phyloP scores from a whole-genome alignment of 2,329 filamentous ascomycete genomes.

The Diaporthe amygdali region DNA sequence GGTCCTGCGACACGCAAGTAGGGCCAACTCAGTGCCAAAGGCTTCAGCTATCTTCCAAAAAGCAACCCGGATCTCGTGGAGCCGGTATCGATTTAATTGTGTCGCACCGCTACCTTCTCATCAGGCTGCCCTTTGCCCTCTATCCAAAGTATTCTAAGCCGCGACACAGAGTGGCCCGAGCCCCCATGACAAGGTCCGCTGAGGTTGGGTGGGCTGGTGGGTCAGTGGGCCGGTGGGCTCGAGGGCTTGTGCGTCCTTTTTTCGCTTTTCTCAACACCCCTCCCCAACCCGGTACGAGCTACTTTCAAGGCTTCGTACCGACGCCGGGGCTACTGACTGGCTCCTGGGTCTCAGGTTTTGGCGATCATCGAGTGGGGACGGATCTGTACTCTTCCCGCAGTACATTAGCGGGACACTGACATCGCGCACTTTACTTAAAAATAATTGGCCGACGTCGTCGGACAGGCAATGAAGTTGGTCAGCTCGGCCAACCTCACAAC shows the following conservation, averaged over 20 bases:
- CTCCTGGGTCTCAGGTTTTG: slow-evolving; percentile 18
- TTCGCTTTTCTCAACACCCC: slow-evolving; percentile 11
- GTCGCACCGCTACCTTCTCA: background rate
- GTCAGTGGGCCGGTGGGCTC: background rate
- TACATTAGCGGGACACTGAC: slow-evolving; percentile 15
- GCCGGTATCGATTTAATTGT: slow-evolving; percentile 12
- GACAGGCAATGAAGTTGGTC: background rate
- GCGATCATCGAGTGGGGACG: slow-evolving; percentile 21
- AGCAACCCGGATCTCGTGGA: background rate
- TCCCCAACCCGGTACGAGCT: background rate
- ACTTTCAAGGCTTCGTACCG: slow-evolving; percentile 6
- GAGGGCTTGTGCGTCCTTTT: slow-evolving; percentile 22
- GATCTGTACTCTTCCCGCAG: slow-evolving; percentile 21
- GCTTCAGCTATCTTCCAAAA: background rate
- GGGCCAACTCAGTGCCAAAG: background rate
- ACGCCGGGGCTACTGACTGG: slow-evolving; percentile 17
- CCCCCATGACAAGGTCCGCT: background rate
- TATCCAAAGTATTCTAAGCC: background rate
- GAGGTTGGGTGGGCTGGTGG: background rate
- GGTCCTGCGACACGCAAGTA: background rate
- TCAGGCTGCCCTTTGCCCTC: background rate
- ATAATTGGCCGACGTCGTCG: background rate
- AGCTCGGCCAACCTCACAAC: background rate
- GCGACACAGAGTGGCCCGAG: slow-evolving; percentile 14
- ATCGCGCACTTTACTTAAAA: background rate